These are phyloP conservation scores for Paramyrothecium sp. DNA, from an alignment of 2,329 filamentous ascomycete genomes.

Conservation along the genomic window DNA sequence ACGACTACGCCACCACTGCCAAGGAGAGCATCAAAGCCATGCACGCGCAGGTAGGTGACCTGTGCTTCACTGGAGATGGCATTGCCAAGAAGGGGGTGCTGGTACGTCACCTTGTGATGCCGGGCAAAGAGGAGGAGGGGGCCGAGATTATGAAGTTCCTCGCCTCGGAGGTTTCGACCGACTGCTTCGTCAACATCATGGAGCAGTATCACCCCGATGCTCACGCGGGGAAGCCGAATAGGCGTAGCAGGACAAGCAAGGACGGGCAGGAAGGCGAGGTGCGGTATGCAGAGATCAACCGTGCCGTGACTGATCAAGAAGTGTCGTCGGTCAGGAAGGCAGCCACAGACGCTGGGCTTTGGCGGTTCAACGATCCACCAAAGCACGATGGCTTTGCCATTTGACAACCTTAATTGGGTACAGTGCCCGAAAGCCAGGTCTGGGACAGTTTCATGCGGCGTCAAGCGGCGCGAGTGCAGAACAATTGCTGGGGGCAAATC, in stretches of 20 bases:
- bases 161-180: conserved; percentile 67
- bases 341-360: conserved; percentile 70
- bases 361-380: conserved; percentile 72
- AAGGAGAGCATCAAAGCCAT: conserved; percentile 77
- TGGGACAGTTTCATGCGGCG: neutral
- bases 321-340: conserved; percentile 64
- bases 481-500: neutral
- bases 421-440: neutral
- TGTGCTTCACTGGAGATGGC: conserved; percentile 79
- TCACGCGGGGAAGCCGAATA: conserved; percentile 70
- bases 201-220: conserved; percentile 83
- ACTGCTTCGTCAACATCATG: conserved; percentile 84
- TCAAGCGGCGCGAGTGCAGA: neutral
- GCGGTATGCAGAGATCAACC: conserved; percentile 76
- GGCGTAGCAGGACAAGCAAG: conserved; percentile 14
- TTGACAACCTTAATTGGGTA: conserved; percentile 20
- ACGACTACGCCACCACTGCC: conserved; percentile 70
- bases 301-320: conserved; percentile 57
- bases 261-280: conserved; percentile 39
- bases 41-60: conserved; percentile 78
- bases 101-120: conserved; percentile 82
- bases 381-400: conserved; percentile 51
- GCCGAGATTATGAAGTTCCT: conserved; percentile 74
- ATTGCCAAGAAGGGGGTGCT: conserved; percentile 77
- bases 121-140: conserved; percentile 72